Conservation (phyloP, 345 rosid genomes). For the Physaria fendleri region DNA sequence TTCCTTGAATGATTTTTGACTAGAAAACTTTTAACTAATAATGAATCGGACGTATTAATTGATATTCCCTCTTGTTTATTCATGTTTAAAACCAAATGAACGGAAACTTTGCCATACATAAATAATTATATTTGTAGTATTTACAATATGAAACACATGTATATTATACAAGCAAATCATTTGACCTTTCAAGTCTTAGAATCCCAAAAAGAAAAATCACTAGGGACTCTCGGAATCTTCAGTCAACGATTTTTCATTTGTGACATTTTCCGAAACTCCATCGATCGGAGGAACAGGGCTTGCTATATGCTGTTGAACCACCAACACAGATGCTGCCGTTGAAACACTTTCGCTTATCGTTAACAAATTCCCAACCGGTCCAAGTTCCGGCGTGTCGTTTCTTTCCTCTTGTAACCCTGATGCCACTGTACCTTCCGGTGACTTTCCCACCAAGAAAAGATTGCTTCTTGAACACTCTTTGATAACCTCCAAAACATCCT, state of each 20-base stretch:
- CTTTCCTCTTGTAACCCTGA: slow-evolving; percentile 23
- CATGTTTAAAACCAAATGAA: not conserved
- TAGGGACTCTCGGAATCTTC: slow-evolving; percentile 12
- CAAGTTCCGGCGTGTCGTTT: slow-evolving; percentile 28
- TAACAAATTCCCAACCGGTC: slow-evolving; percentile 29
- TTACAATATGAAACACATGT: slow-evolving; percentile 4
- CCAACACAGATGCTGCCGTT: slow-evolving; percentile 44
- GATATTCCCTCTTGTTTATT: too few relatives aligned
- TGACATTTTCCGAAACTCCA: not conserved
- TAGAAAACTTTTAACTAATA: too few relatives aligned
- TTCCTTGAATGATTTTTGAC: too few relatives aligned
- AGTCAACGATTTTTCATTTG: not conserved
- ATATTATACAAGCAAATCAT: not conserved
- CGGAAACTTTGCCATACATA: not conserved
- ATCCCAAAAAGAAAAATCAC: not conserved
- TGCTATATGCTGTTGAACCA: slow-evolving; percentile 41
- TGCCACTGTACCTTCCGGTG: slow-evolving; percentile 40
- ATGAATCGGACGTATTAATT: too few relatives aligned
- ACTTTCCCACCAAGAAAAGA: slow-evolving; percentile 52
- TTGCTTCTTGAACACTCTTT: slow-evolving; percentile 32
- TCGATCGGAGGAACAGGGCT: not conserved
- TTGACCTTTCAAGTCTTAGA: not conserved
- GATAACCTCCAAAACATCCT: slow-evolving; percentile 32
- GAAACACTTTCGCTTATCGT: slow-evolving; percentile 37
- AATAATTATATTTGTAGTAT: not conserved